Conservation (phyloP, 208 protist species). For the Leishmania aethiopica region DNA sequence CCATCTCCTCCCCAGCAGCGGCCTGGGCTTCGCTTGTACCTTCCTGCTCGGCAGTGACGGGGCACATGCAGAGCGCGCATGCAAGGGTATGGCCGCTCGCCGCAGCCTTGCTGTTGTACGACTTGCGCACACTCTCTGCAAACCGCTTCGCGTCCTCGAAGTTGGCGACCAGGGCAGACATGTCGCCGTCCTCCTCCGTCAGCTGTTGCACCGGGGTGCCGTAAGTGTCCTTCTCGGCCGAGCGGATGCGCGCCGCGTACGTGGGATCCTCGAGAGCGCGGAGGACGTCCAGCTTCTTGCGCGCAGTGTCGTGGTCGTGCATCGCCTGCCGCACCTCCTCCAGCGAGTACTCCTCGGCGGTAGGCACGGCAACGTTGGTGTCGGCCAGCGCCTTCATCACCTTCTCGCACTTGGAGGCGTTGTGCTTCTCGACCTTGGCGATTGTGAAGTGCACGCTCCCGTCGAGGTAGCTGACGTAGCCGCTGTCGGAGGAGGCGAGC, state of each 20-base stretch:
- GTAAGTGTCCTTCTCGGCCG: slow-evolving; percentile 44
- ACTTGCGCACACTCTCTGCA: slow-evolving; percentile 27
- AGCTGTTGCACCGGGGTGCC: slow-evolving; percentile 31
- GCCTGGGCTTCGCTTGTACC: slow-evolving; percentile 3
- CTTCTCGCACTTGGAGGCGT: slow-evolving; percentile 33
- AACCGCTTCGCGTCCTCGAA: slow-evolving; percentile 34
- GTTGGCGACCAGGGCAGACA: slow-evolving; percentile 28
- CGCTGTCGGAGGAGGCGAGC: slow-evolving; percentile 25
- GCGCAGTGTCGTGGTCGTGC: slow-evolving; percentile 30
- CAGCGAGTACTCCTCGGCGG: slow-evolving; percentile 42
- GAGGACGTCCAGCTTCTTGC: slow-evolving; percentile 67
- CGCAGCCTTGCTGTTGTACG: slow-evolving; percentile 54
- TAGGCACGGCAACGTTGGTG: slow-evolving; percentile 37
- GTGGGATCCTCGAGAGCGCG: slow-evolving; percentile 42
- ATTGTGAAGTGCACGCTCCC: slow-evolving; percentile 50
- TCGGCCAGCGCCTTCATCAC: slow-evolving; percentile 35
- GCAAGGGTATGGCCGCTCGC: slow-evolving; percentile 27
- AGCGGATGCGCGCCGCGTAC: slow-evolving; percentile 53
- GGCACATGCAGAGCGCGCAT: background rate
- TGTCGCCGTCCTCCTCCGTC: slow-evolving; percentile 37
- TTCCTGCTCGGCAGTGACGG: slow-evolving; percentile 21
- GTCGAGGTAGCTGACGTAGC: slow-evolving; percentile 79
- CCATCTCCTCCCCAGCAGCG: background rate
- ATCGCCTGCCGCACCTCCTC: slow-evolving; percentile 31
- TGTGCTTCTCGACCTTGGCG: slow-evolving; percentile 42